Evolutionary conservation across 108 stramenopile genomes (phyloP).

Genomic region (Conticribra guillardii): DNA sequence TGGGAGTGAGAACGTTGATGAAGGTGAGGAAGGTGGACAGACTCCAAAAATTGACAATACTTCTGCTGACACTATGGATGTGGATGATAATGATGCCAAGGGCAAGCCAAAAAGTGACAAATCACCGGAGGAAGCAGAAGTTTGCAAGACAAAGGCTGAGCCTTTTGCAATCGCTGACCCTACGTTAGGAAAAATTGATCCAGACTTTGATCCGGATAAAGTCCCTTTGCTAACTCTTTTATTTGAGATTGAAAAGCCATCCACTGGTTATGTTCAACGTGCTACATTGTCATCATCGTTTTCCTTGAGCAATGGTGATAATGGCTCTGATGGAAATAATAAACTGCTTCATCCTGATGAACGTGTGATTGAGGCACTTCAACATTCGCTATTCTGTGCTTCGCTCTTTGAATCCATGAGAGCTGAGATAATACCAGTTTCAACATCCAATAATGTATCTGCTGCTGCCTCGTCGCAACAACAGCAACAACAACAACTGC

Average conservation of each 20-base stretch:
- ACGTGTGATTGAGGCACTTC: conserved; percentile 71
- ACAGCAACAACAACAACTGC: conserved; percentile 8
- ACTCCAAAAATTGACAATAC: conserved; percentile 19
- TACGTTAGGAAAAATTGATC: conserved; percentile 74
- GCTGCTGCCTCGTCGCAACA: conserved; percentile 46
- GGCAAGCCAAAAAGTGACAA: background rate
- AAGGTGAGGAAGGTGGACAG: conserved; percentile 16
- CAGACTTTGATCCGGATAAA: conserved; percentile 81
- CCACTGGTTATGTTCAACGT: conserved; percentile 73
- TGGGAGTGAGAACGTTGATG: conserved; percentile 7
- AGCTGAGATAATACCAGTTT: conserved; percentile 57
- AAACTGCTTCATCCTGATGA: conserved; percentile 52
- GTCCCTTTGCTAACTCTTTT: conserved; percentile 79
- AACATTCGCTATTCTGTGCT: conserved; percentile 90
- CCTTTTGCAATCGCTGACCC: conserved; percentile 85
- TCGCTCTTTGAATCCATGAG: conserved; percentile 87
- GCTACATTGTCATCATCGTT: conserved; percentile 67
- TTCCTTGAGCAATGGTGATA: background rate
- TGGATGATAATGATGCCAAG: conserved; percentile 12
- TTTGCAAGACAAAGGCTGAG: conserved; percentile 66
- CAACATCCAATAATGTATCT: background rate
- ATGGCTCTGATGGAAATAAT: background rate
- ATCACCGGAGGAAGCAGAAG: conserved; percentile 3
- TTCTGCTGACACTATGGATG: conserved; percentile 23
- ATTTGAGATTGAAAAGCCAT: conserved; percentile 79